A percentile compares a stretch with the other conserved stretches of the same genome.
Evolutionary conservation across 2,329 filamentous ascomycete genomes (phyloP).

Genomic region (Xylogone sp.): DNA sequence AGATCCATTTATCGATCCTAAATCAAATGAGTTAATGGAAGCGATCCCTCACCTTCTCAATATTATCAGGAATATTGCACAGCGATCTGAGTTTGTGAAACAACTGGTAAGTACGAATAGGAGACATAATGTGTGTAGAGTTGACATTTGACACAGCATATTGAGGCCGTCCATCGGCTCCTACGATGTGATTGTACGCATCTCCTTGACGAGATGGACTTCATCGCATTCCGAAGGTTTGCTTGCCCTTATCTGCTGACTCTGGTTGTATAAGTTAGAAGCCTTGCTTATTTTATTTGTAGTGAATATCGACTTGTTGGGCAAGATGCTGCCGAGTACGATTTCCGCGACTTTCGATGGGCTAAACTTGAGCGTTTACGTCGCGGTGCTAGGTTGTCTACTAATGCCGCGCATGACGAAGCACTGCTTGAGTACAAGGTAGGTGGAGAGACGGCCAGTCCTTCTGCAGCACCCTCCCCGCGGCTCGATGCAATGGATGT

Average conservation of each 20-base stretch:
- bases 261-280: too few species aligned
- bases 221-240: constrained; percentile 9
- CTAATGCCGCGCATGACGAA: constrained; percentile 4
- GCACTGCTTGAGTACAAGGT: constrained; percentile 10
- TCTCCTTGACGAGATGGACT: constrained; percentile 4
- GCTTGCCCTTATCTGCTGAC: too few species aligned
- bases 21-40: constrained; percentile 5
- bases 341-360: constrained; percentile 18
- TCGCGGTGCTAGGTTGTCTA: constrained; percentile 5
- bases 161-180: constrained; percentile 11
- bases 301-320: constrained; percentile 14
- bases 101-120: constrained; percentile 8
- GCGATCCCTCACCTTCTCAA: constrained; percentile 8
- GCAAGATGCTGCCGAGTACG: constrained; percentile 16
- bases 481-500: constrained; percentile 8
- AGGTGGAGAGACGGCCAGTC: constrained; percentile 3
- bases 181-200: constrained; percentile 6
- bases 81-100: constrained; percentile 9
- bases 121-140: too few species aligned
- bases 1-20: constrained; percentile 9
- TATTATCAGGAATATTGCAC: constrained; percentile 5
- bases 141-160: constrained; percentile 1
- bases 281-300: background rate
- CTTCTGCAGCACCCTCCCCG: constrained; percentile 5
- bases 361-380: constrained; percentile 16